Evolutionary conservation across 768 basidiomycete genomes (phyloP), one percentile per base, ranked within the genome.

Genomic region (Rhizopogon roseolus): DNA sequence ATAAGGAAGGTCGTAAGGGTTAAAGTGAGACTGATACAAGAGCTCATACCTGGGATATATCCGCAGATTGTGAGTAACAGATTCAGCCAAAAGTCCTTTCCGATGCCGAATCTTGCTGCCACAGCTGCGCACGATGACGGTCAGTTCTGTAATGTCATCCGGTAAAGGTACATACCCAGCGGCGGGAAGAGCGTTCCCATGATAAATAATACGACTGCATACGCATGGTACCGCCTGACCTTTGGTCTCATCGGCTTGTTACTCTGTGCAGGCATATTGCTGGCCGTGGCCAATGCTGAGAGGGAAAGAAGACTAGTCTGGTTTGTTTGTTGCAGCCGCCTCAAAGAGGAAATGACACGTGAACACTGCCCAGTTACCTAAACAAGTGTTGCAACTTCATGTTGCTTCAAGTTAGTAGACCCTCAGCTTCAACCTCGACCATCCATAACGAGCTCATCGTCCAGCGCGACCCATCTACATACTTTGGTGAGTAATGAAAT

Each of bases 131-230:
- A 39, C 41, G 54, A 52, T 49, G 44, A 27, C 32, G 41, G 43
- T 58, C 53, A 55, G 53, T 14, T 42, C 9, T 16, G 22, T 44
- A 39, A 38, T 27, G 38, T 41, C 34, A 49, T 14, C 37, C 11
- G 27, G 8, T 27, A 16, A 3, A 38, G 14, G 5, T 13, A 66
- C 80, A 50, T 45, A 95, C 94, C 94, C 28, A 98, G 78, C 28
- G 94, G 94, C 8, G 94, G 94, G 54, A 98, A 83, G 49, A 98
- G 76, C 1, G 91, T 88, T n/a, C 94, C 95, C 54, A 90, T 69
- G 49, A 97, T 81, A 71, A 93, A 94, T 34, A 98, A 78, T 10
- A 94, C 38, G 54, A 88, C 83, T 13, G 84, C 73, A 67, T 86
- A 96, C 28, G 85, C 93, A 76, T 96, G 93, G 64, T 91, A 79